Conservation (phyloP, 345 rosid species). For the Hibiscus mutabilis region DNA sequence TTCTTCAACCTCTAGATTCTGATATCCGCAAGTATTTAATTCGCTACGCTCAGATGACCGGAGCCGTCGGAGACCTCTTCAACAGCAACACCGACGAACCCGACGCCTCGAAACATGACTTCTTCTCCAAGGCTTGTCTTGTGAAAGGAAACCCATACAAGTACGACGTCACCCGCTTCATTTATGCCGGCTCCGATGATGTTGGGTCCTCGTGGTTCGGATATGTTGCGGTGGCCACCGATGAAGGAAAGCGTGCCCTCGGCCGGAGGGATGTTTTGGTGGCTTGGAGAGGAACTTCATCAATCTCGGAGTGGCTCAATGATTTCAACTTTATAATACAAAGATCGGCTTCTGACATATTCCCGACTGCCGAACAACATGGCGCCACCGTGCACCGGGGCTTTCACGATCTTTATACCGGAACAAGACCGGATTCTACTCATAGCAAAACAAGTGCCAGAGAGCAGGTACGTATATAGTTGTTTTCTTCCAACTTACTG, state of each 20-base stretch:
- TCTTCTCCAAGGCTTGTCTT: conserved; percentile 31
- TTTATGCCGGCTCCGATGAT: conserved; percentile 21
- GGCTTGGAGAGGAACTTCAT: conserved; percentile 43
- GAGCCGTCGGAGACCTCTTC: conserved; percentile 26
- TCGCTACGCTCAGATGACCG: conserved; percentile 37
- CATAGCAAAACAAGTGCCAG: too few species aligned
- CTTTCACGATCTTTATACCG: too few species aligned
- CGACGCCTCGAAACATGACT: conserved; percentile 12
- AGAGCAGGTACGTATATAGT: too few species aligned
- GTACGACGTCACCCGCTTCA: conserved; percentile 31
- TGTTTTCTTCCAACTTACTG: too few species aligned
- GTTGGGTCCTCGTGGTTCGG: conserved; percentile 6
- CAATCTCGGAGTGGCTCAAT: background rate
- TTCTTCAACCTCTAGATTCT: conserved; percentile 35
- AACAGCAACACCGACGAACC: background rate
- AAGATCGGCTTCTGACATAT: background rate
- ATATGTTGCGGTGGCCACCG: conserved; percentile 40
- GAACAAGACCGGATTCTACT: too few species aligned
- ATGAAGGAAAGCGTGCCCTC: conserved; percentile 28
- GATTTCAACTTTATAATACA: conserved; percentile 7
- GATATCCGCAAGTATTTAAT: conserved; percentile 36
- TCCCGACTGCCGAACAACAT: background rate
- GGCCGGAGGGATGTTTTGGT: conserved; percentile 46
- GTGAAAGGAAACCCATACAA: conserved; percentile 31
- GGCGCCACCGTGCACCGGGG: too few species aligned